Evolutionary conservation across 495 filamentous ascomycete species (phyloP), one percentile per base, ranked within the genome.

Genomic region (Penicillium lividum): DNA sequence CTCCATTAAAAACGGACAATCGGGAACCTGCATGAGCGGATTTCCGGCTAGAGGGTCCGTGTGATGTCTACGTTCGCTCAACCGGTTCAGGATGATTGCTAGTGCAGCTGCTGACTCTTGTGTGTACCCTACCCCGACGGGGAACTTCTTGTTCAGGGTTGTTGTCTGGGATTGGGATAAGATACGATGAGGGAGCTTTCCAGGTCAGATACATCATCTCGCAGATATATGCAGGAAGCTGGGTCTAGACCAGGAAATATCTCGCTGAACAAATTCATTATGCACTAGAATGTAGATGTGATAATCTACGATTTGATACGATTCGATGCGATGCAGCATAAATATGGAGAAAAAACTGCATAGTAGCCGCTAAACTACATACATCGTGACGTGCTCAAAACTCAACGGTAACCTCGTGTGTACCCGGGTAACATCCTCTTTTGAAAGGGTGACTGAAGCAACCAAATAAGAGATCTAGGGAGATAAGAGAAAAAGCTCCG

Each of bases 391-490:
- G 38, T 15, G 15, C 34, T 15, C 10, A 40, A 40, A 5, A 3
- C 13, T 16, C n/a, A 40, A 16, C 38, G 13, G 13, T 33, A 7
- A 11, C 27, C 27, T 36, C 33, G 33, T 36, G 33, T 5, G 44
- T 48, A 27, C 18, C 48, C 25, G 28, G 46, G 58, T 60, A n/a
- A 51, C 58, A 56, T 60, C 58, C 52, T 52, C 18, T n/a, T n/a
- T 58, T 58, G 16, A 1, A 52, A 25, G 56, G 28, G 48, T 36
- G 16, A 46, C 36, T 46, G 56, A 46, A 50, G 43, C 51, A 54
- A 45, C 13, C 28, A 6, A 50, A 31, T 28, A 31, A 36, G 13
- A 36, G 22, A 1, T 18, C 15, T 1, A 48, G 11, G 31, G n/a
- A 1, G 13, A 2, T 16, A 16, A 31, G 13, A 50, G 13, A 30